A percentile compares a stretch with the other conserved stretches of the same genome.
phyloP scores from a whole-genome alignment of 2,329 filamentous ascomycete genomes.

The Juglanconis oblonga region DNA sequence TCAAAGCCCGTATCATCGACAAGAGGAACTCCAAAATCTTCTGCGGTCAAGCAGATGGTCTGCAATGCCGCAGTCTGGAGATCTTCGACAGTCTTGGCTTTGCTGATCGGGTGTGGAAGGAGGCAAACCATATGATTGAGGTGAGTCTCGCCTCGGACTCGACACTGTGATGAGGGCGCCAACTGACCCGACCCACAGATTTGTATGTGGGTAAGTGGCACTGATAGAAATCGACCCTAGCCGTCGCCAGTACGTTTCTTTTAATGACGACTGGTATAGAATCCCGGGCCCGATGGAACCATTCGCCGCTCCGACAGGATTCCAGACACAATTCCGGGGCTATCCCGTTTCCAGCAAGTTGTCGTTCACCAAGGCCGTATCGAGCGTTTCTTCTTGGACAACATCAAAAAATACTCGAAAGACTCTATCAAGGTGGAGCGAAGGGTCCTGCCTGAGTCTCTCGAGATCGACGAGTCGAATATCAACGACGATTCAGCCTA shows the following conservation, averaged over 20 bases:
- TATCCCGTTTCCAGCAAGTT: constrained; percentile 62
- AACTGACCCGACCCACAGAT: constrained; percentile 19
- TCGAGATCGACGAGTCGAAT: constrained; percentile 51
- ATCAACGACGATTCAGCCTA: constrained; percentile 51
- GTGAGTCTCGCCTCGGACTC: constrained; percentile 33
- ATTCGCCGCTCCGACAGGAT: constrained; percentile 59
- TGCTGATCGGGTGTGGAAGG: constrained; percentile 60
- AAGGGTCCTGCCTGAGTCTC: constrained; percentile 53
- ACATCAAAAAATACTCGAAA: constrained; percentile 52
- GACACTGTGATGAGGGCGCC: neutral
- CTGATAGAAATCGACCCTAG: neutral
- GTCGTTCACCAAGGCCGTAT: constrained; percentile 71
- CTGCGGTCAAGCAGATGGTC: constrained; percentile 43
- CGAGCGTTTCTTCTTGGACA: constrained; percentile 64
- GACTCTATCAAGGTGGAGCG: constrained; percentile 53
- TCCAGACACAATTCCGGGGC: constrained; percentile 58
- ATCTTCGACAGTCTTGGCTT: constrained; percentile 74
- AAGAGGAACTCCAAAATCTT: constrained; percentile 38
- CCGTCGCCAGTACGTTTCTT: neutral
- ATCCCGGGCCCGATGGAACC: constrained; percentile 56
- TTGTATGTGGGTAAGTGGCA: constrained; percentile 28
- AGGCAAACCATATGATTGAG: constrained; percentile 68
- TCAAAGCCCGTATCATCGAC: constrained; percentile 43
- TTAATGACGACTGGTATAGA: constrained; percentile 39
- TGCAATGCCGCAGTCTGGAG: constrained; percentile 64